A percentile compares a stretch with the other conserved stretches of the same genome.
Conservation (phyloP, 2,329 filamentous ascomycete species). For the Leptodontidium sp. region DNA sequence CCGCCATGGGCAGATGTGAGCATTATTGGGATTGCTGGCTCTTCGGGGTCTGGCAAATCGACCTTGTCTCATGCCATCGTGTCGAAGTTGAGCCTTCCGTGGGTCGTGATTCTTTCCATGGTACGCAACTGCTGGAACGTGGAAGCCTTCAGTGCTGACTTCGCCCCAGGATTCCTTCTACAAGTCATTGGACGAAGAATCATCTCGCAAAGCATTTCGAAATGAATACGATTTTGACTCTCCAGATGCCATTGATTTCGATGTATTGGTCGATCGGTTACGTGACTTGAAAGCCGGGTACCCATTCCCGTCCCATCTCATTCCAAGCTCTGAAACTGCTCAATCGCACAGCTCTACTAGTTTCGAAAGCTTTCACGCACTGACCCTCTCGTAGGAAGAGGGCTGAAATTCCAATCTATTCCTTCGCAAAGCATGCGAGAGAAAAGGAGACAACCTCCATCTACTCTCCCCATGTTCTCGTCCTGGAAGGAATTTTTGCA, state of each 20-base stretch:
- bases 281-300: slow-evolving; percentile 92
- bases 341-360: background rate
- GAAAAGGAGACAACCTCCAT: slow-evolving; percentile 82
- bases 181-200: slow-evolving; percentile 82
- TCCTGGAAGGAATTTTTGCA: slow-evolving; percentile 95
- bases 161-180: slow-evolving; percentile 90
- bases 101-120: slow-evolving; percentile 98
- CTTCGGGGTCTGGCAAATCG: slow-evolving; percentile 94
- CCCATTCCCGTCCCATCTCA: slow-evolving; percentile 14
- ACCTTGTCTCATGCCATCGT: slow-evolving; percentile 93
- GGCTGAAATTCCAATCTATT: slow-evolving; percentile 93
- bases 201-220: slow-evolving; percentile 80
- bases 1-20: slow-evolving; percentile 96
- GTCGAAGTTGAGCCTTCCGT: slow-evolving; percentile 87
- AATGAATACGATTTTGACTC: slow-evolving; percentile 98
- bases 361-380: slow-evolving; percentile 3
- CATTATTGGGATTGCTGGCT: slow-evolving; percentile 95
- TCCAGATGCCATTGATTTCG: slow-evolving; percentile 94
- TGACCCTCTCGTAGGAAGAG: slow-evolving; percentile 66
- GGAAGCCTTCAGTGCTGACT: slow-evolving; percentile 5
- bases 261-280: slow-evolving; percentile 81
- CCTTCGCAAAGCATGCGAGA: slow-evolving; percentile 89
- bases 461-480: slow-evolving; percentile 95
- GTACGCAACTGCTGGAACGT: slow-evolving; percentile 56
- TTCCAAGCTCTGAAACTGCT: background rate